A percentile compares a stretch with the other conserved stretches of the same genome.
phyloP scores from a whole-genome alignment of 257 asterid species.

The Buddleja alternifolia region DNA sequence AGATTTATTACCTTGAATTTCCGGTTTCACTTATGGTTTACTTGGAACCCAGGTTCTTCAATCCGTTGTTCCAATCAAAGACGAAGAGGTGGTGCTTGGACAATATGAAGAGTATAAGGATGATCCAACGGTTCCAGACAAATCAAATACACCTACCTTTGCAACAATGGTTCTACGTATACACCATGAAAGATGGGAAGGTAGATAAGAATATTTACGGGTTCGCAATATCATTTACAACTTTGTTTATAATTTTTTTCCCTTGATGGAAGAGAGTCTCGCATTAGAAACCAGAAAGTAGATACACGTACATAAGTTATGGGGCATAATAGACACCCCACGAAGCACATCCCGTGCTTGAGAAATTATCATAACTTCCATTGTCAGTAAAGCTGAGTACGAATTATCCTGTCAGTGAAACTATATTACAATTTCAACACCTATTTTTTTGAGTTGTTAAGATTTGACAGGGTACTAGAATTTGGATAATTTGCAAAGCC shows the following conservation, averaged over 20 bases:
- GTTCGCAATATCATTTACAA: background rate
- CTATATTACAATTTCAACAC: no score
- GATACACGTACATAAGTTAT: no score
- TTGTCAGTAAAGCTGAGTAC: no score
- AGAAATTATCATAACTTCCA: no score
- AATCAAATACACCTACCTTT: constrained; percentile 70
- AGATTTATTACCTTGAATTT: constrained; percentile 1
- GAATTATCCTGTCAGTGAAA: no score
- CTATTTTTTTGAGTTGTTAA: no score
- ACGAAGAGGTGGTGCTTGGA: constrained; percentile 94
- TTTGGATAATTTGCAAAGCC: no score
- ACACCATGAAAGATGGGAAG: constrained; percentile 78
- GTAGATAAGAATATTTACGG: constrained; percentile 33
- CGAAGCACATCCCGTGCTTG: no score
- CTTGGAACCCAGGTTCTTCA: constrained; percentile 78
- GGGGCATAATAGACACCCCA: no score
- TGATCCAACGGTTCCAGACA: constrained; percentile 75
- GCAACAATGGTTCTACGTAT: constrained; percentile 57
- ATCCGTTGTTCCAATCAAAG: constrained; percentile 80
- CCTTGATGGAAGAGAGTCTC: background rate
- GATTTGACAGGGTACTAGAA: no score
- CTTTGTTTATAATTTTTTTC: background rate
- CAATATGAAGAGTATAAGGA: constrained; percentile 93
- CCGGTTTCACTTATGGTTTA: constrained; percentile 24
- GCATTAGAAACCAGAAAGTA: background rate